These are phyloP conservation scores for Coleophoma crateriformis DNA, from an alignment of 2,329 filamentous ascomycete species.

Conservation along the genomic window DNA sequence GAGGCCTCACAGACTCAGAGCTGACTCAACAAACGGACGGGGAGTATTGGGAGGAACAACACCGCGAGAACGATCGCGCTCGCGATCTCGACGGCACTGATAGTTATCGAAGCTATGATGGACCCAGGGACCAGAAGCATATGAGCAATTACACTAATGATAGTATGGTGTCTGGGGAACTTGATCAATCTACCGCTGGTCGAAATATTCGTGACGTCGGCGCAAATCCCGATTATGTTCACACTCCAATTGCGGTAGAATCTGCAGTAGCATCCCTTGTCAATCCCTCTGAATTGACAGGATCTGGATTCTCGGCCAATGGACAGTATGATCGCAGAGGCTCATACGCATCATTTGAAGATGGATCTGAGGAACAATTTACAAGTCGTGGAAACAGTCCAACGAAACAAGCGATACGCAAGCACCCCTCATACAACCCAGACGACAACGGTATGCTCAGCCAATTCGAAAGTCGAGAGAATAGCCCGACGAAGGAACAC, in stretches of 20 bases:
- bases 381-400: conserved; percentile 35
- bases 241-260: conserved; percentile 69
- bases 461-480: conserved; percentile 13
- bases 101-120: conserved; percentile 52
- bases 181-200: conserved; percentile 55
- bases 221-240: conserved; percentile 71
- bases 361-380: conserved; percentile 26
- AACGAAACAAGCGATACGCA: conserved; percentile 26
- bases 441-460: conserved; percentile 10
- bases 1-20: conserved; percentile 33
- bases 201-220: conserved; percentile 67
- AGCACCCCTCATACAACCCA: conserved; percentile 3
- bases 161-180: conserved; percentile 45
- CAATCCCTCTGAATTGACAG: conserved; percentile 71
- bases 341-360: conserved; percentile 27
- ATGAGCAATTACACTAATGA: conserved; percentile 50
- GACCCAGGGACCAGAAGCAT: conserved; percentile 48
- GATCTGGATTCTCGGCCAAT: conserved; percentile 42
- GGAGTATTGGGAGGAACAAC: conserved; percentile 28
- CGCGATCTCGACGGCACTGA: conserved; percentile 47
- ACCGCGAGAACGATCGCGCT: conserved; percentile 25
- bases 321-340: conserved; percentile 20
- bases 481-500: conserved; percentile 22
- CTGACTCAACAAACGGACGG: conserved; percentile 33
- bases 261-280: conserved; percentile 84